Conservation (phyloP, 1,284 basidiomycete genomes). For the Coriolopsis trogii region DNA sequence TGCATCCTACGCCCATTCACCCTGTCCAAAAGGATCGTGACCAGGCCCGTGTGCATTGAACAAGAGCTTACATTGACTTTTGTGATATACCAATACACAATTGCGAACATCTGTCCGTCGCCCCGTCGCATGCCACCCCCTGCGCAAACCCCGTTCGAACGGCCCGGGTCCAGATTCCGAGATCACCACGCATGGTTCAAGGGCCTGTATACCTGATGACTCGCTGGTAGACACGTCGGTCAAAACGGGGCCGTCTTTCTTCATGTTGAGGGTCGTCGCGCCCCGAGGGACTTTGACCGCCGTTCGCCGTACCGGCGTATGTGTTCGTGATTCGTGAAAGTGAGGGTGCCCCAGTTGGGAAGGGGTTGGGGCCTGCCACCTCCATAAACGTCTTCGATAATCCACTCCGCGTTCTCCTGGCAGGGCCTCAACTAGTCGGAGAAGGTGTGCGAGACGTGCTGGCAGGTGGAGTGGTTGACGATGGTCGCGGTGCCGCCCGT, state of each 20-base stretch:
- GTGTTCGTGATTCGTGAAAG: conserved; percentile 24
- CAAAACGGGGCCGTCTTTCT: conserved; percentile 32
- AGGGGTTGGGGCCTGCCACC: conserved; percentile 36
- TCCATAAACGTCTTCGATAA: conserved; percentile 40
- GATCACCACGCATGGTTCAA: too few species aligned
- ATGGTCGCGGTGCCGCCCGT: conserved; percentile 35
- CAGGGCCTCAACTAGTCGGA: conserved; percentile 36
- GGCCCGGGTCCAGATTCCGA: too few species aligned
- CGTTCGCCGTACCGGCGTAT: conserved; percentile 12
- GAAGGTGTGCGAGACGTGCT: conserved; percentile 32
- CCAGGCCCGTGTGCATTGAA: too few species aligned
- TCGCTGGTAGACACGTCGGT: conserved; percentile 30
- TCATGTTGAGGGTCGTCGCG: conserved; percentile 36
- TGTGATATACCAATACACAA: too few species aligned
- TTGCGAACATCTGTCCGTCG: too few species aligned
- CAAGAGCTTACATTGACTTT: too few species aligned
- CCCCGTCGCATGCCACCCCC: too few species aligned
- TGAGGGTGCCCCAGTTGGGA: conserved; percentile 41
- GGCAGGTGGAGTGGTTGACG: conserved; percentile 34
- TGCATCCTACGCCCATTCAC: too few species aligned
- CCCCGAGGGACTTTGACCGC: conserved; percentile 23
- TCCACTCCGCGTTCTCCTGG: conserved; percentile 32
- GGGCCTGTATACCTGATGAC: conserved; percentile 28
- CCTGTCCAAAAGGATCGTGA: too few species aligned
- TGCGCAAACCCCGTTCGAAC: too few species aligned